These are phyloP conservation scores for Russula sp. DNA, from an alignment of 768 basidiomycete species.

Conservation along the genomic window DNA sequence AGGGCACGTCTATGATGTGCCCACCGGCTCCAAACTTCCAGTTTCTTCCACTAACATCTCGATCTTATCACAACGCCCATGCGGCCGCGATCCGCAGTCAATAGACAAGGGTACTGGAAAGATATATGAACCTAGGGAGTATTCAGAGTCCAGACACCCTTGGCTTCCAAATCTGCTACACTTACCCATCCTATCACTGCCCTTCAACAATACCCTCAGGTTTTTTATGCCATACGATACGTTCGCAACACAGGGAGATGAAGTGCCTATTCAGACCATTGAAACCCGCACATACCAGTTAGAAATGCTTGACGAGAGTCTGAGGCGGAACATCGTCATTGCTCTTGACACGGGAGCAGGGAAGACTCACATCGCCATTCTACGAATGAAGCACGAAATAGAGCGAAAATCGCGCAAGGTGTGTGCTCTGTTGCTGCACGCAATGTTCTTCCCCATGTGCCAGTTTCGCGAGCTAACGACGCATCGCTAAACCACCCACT, in stretches of 20 bases:
- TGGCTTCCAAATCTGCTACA: not conserved
- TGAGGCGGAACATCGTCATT: slow-evolving; percentile 64
- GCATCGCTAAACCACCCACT: not conserved
- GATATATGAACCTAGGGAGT: not conserved
- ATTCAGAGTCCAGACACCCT: not conserved
- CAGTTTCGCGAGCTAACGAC: too few species aligned
- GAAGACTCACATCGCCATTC: slow-evolving; percentile 74
- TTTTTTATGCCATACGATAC: slow-evolving; percentile 9
- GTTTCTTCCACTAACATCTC: too few species aligned
- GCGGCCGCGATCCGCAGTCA: not conserved
- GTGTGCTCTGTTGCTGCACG: slow-evolving; percentile 7
- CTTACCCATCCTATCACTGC: not conserved
- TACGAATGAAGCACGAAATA: slow-evolving; percentile 66
- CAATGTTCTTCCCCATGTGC: not conserved
- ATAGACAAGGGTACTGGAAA: not conserved
- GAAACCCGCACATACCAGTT: slow-evolving; percentile 64
- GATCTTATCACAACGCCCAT: too few species aligned
- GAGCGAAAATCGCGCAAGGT: slow-evolving; percentile 64
- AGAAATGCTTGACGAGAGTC: slow-evolving; percentile 71
- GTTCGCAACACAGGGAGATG: not conserved
- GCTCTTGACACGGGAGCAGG: slow-evolving; percentile 79
- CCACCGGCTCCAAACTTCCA: too few species aligned
- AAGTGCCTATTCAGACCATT: not conserved
- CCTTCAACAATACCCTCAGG: not conserved
- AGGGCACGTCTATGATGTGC: too few species aligned